Base-by-base conservation (phyloP, 345 rosid genomes). In the Murraya koenigii region DNA sequence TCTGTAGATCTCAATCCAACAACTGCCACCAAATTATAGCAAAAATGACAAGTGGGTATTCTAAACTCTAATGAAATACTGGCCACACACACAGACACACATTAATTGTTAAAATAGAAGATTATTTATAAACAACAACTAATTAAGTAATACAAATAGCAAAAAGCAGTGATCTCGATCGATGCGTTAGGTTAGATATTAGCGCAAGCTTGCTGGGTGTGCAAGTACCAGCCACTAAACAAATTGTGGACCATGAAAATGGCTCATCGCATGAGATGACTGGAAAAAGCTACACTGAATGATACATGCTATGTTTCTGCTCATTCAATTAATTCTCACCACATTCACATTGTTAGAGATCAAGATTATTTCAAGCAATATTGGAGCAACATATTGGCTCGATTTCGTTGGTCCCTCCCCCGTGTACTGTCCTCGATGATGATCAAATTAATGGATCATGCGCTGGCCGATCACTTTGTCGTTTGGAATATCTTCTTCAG, bases 211-310 rank as follows among this genome's bases (percentile, higher is more conserved):
- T 44, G 49, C 13, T 44, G 49, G 49, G 49, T 13, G 49, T 44
- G 49, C 1, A 44, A 13, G 49, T 44, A 44, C 49, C 49, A 44
- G 5, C 82, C 84, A 85, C 83, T 70, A 69, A 28, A 36, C 17
- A 25, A 26, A 54, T 30, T 66, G 87, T 72, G 82, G 82, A 70
- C 84, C 84, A 76, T 56, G 72, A 76, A 68, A 67, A 36, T 67
- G 79, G 47, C 77, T 72, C 67, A 78, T 80, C 83, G 66, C 82
- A 26, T 76, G 82, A 78, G 64, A 80, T 71, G 85, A 77, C 69
- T 56, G 33, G 30, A 56, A 85, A 81, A 73, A 22, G 78, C 64
- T 55, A 67, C 77, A 61, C 74, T 49, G 38, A 66, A 30, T 44
- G 49, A 11, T 44, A 22, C 64, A 36, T 58, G 64, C 77, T 69